Conservation (phyloP, 2,329 filamentous ascomycete species). For the Sclerotinia glacialis region DNA sequence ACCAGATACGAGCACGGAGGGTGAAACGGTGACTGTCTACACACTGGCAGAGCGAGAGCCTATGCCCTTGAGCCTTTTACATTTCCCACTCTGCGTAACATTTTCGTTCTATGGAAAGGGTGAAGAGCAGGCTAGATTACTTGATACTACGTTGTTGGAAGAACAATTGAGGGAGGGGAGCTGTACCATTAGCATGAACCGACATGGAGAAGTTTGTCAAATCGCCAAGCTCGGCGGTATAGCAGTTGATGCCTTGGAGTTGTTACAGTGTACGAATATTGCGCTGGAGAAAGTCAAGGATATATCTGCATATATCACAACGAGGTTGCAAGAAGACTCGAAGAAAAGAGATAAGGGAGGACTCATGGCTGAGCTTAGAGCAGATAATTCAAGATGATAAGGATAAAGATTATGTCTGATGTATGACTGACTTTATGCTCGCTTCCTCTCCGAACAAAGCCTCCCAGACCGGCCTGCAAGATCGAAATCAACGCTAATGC, state of each 20-base stretch:
- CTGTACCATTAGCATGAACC: slow-evolving; percentile 65
- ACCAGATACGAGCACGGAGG: slow-evolving; percentile 83
- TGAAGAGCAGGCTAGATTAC: slow-evolving; percentile 65
- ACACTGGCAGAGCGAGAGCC: slow-evolving; percentile 82
- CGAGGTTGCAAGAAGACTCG: slow-evolving; percentile 71
- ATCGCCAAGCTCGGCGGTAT: slow-evolving; percentile 84
- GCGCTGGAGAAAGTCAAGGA: slow-evolving; percentile 79
- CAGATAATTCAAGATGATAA: slow-evolving; percentile 63
- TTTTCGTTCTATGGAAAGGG: slow-evolving; percentile 72
- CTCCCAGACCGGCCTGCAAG: neutral
- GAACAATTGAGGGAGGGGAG: slow-evolving; percentile 72
- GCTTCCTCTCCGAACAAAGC: slow-evolving; percentile 1
- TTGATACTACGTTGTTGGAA: slow-evolving; percentile 72
- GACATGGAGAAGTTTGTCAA: slow-evolving; percentile 39
- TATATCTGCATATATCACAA: slow-evolving; percentile 70
- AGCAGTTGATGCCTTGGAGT: slow-evolving; percentile 72
- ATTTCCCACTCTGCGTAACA: slow-evolving; percentile 87
- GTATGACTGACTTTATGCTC: slow-evolving; percentile 16
- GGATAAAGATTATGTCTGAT: slow-evolving; percentile 47
- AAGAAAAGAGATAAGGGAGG: slow-evolving; percentile 77
- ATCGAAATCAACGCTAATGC: slow-evolving; percentile 11
- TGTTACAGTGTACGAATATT: slow-evolving; percentile 72
- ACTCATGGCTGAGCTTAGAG: slow-evolving; percentile 72
- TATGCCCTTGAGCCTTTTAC: slow-evolving; percentile 84
- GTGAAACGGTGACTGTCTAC: slow-evolving; percentile 81